phyloP scores from a whole-genome alignment of 139 green algal species.

The Micromonas commoda region DNA sequence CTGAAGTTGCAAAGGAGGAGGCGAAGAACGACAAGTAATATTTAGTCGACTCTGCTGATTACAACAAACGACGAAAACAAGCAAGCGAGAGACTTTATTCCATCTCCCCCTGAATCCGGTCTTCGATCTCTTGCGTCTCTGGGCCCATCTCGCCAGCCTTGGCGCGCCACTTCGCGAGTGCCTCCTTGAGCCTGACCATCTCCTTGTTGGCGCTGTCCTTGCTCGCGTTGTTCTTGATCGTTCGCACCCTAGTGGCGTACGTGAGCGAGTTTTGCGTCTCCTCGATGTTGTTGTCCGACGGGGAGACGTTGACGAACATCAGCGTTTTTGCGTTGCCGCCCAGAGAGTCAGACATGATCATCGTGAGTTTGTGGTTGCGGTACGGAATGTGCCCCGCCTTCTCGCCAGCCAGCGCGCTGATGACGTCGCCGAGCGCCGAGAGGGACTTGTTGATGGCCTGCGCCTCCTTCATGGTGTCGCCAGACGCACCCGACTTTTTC shows the following conservation, averaged over 20 bases:
- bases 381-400: slow-evolving; percentile 77
- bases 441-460: slow-evolving; percentile 98
- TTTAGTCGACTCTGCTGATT: no score
- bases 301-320: slow-evolving; percentile 70
- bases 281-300: slow-evolving; percentile 73
- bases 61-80: no score
- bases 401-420: slow-evolving; percentile 79
- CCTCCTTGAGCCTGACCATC: slow-evolving; percentile 65
- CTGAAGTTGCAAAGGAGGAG: neutral
- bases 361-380: slow-evolving; percentile 98
- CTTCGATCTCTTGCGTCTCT: slow-evolving; percentile 35
- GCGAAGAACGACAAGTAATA: no score
- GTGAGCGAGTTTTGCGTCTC: slow-evolving; percentile 49
- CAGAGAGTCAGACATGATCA: slow-evolving; percentile 91
- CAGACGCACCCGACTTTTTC: slow-evolving; percentile 84
- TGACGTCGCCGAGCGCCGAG: slow-evolving; percentile 90
- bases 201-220: slow-evolving; percentile 82
- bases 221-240: slow-evolving; percentile 84
- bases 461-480: slow-evolving; percentile 94
- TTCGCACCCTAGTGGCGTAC: slow-evolving; percentile 68
- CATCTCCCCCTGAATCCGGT: neutral
- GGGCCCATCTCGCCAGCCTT: slow-evolving; percentile 50
- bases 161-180: slow-evolving; percentile 91
- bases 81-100: no score
- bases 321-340: slow-evolving; percentile 57